Evolutionary conservation across 331 rosid genomes (phyloP), one percentile per base, ranked within the genome.

Genomic region (Quercus phellos): DNA sequence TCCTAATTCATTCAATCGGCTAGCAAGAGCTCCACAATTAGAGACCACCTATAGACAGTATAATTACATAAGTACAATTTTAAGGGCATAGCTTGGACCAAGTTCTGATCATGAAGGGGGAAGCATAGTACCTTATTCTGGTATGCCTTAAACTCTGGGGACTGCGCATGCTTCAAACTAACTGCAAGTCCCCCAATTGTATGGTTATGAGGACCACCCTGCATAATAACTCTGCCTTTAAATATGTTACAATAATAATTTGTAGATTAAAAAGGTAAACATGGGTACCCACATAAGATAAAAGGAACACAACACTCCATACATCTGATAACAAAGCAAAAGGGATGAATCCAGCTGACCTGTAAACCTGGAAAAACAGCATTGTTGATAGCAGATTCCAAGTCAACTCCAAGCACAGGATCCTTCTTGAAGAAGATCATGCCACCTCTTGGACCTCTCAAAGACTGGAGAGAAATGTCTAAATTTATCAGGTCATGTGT

Each of bases 161-260:
- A 86, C 61, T 86, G 94, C 1, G 98, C 99, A 77, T 89, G 76
- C 84, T 91, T 88, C 86, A 94, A 85, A 86, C 94, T 89, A 66
- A 92, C 98, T 6, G 98, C 93, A 68, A 94, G 93, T 73, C 99
- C 99, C n/a, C 97, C 99, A 77, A 94, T 92, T 70, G 97, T 94
- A 89, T 94, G 95, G 83, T 94, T 92, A 83, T 92, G 99, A 78
- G 99, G 99, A 85, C 99, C 99, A 72, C 99, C 99, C 99, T 94
- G 85, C 79, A 80, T 14, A 73, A 72, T 82, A 26, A 76, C 76
- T 77, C 26, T 8, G 35, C 12, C 26, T 21, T 32, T 38, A 19
- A 66, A 66, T 53, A 46, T 74, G 71, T 26, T 77, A 51, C 30
- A 56, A 51, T 76, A 59, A 77, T 68, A 77, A 43, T 74, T 55